Evolutionary conservation across 805 yeast species (phyloP).

Genomic region (Metschnikowia reukaufii): DNA sequence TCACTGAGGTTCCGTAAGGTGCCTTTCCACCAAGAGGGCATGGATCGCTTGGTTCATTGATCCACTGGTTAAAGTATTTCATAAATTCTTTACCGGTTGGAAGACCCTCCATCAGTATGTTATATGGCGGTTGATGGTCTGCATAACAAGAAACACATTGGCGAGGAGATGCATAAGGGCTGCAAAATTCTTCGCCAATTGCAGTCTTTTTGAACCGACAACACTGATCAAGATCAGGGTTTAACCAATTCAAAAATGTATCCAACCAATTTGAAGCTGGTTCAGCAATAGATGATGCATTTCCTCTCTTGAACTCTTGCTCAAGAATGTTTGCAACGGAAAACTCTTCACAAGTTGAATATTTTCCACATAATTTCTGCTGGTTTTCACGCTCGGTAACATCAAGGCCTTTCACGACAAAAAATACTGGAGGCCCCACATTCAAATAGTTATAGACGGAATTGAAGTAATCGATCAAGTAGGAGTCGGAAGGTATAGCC

Average conservation of each 20-base stretch:
- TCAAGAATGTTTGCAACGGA: conserved; percentile 81
- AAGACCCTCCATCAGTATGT: conserved; percentile 74
- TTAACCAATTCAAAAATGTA: conserved; percentile 82
- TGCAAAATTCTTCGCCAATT: conserved; percentile 52
- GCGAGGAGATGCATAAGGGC: conserved; percentile 64
- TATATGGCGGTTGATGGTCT: conserved; percentile 60
- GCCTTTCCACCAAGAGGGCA: conserved; percentile 97
- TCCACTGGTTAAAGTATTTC: conserved; percentile 77
- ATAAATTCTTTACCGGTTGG: conserved; percentile 74
- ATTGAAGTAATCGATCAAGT: conserved; percentile 75
- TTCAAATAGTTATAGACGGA: conserved; percentile 71
- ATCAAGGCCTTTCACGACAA: conserved; percentile 71
- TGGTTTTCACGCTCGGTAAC: conserved; percentile 63
- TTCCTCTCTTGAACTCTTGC: conserved; percentile 73
- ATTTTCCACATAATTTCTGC: conserved; percentile 80
- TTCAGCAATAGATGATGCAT: conserved; percentile 65
- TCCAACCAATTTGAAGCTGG: conserved; percentile 94
- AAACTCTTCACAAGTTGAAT: conserved; percentile 75
- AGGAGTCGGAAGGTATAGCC: conserved; percentile 83
- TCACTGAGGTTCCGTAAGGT: conserved; percentile 63
- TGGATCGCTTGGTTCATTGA: conserved; percentile 77
- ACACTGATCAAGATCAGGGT: conserved; percentile 84
- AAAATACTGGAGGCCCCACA: conserved; percentile 90
- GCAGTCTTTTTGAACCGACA: conserved; percentile 61
- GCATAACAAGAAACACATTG: conserved; percentile 73